Percentiles rank a stretch among this genome's conserved stretches.
Conservation (phyloP, 306 rosid species). For the Malus fusca region DNA sequence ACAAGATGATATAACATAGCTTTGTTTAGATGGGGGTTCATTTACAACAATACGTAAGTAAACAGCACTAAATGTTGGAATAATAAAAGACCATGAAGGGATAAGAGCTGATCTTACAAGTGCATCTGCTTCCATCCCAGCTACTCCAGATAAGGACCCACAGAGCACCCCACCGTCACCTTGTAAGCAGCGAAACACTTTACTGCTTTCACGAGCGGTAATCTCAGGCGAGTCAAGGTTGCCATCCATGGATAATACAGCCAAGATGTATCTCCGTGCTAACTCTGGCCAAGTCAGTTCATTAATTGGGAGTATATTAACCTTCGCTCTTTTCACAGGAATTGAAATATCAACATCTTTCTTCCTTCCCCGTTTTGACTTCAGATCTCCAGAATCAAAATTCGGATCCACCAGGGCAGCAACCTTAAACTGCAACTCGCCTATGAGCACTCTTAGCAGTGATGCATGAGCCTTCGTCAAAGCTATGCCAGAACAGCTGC, state of each 20-base stretch:
- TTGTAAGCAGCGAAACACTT: conserved; percentile 87
- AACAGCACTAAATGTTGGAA: neutral
- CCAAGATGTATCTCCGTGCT: conserved; percentile 76
- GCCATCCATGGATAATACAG: conserved; percentile 88
- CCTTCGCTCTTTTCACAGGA: conserved; percentile 58
- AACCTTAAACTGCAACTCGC: conserved; percentile 84
- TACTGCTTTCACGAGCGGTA: conserved; percentile 85
- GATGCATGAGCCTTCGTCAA: conserved; percentile 85
- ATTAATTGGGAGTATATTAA: conserved; percentile 81
- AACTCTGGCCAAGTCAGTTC: conserved; percentile 99
- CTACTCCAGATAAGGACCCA: conserved; percentile 93
- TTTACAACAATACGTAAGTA: neutral
- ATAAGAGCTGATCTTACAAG: conserved; percentile 49
- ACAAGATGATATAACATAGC: neutral
- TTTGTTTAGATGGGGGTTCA: neutral
- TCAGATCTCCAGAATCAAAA: conserved; percentile 87
- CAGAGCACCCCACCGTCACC: conserved; percentile 99
- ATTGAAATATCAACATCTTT: conserved; percentile 65
- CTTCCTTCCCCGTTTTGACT: conserved; percentile 84
- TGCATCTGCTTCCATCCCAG: conserved; percentile 99
- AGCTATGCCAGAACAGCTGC: conserved; percentile 71
- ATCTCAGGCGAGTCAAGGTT: conserved; percentile 84
- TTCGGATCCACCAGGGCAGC: conserved; percentile 91
- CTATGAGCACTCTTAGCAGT: conserved; percentile 67
- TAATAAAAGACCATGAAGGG: conserved; percentile 12